Evolutionary conservation across 2,329 filamentous ascomycete species (phyloP).

Genomic region (Epichloe sibirici): DNA sequence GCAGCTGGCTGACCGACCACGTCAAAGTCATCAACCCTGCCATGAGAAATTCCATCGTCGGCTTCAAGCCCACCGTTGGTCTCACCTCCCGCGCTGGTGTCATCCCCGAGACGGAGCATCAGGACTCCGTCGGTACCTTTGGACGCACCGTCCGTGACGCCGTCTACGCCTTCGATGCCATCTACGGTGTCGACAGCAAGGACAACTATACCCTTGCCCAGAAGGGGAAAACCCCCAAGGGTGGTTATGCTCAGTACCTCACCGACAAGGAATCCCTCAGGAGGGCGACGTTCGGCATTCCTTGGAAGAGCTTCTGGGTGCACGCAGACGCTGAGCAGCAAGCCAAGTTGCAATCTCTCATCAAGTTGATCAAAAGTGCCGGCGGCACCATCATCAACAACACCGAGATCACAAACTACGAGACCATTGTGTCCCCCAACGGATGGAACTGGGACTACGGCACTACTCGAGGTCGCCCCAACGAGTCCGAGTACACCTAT

Average conservation of each 20-base stretch:
- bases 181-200: conserved; percentile 48
- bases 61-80: conserved; percentile 66
- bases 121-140: conserved; percentile 58
- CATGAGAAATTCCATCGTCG: conserved; percentile 55
- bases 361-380: conserved; percentile 42
- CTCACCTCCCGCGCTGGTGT: conserved; percentile 52
- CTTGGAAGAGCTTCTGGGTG: conserved; percentile 61
- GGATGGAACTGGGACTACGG: conserved; percentile 71
- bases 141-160: conserved; percentile 59
- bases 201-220: conserved; percentile 57
- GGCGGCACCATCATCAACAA: conserved; percentile 58
- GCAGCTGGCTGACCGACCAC: neutral
- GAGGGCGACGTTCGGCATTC: conserved; percentile 55
- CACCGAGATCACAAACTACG: conserved; percentile 53
- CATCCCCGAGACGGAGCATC: conserved; percentile 54
- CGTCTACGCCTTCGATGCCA: conserved; percentile 51
- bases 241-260: conserved; percentile 47
- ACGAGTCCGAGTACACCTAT: conserved; percentile 62
- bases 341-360: conserved; percentile 30
- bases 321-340: conserved; percentile 45
- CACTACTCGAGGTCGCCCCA: conserved; percentile 46
- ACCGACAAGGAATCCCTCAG: conserved; percentile 39
- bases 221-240: conserved; percentile 36
- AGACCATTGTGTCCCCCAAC: conserved; percentile 48
- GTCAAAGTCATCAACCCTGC: conserved; percentile 56